Percentiles rank a stretch among this genome's conserved stretches.
Conservation (phyloP, 2,329 filamentous ascomycete genomes). For the Talaromyces sp. region DNA sequence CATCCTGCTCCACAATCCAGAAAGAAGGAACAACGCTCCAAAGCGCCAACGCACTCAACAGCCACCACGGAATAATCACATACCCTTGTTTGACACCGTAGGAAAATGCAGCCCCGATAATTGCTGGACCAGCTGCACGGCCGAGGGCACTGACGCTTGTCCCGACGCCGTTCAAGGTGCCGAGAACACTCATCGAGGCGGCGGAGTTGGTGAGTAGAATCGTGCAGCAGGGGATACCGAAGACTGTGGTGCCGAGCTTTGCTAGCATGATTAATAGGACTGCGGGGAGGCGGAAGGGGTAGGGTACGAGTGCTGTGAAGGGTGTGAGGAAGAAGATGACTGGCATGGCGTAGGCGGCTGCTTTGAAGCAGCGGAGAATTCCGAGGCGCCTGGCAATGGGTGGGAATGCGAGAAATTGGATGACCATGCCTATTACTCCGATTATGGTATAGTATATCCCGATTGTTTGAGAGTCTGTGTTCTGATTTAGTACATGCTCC, state of each 20-base stretch:
- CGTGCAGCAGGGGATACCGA: slow-evolving; percentile 85
- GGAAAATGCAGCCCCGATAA: slow-evolving; percentile 72
- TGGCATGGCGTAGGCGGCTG: slow-evolving; percentile 69
- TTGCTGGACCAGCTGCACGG: slow-evolving; percentile 74
- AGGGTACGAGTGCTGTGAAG: slow-evolving; percentile 69
- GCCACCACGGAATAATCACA: slow-evolving; percentile 79
- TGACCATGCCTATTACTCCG: slow-evolving; percentile 74
- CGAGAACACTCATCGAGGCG: slow-evolving; percentile 72
- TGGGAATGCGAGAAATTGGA: slow-evolving; percentile 87
- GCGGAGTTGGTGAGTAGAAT: slow-evolving; percentile 91
- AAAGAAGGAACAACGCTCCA: slow-evolving; percentile 72
- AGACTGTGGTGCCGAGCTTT: slow-evolving; percentile 76
- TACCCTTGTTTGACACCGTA: slow-evolving; percentile 76
- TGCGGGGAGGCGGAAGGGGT: slow-evolving; percentile 57
- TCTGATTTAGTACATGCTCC: not conserved
- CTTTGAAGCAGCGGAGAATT: slow-evolving; percentile 71
- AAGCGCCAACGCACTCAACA: slow-evolving; percentile 65
- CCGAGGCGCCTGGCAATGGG: slow-evolving; percentile 72
- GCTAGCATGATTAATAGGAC: slow-evolving; percentile 70
- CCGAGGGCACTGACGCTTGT: slow-evolving; percentile 82
- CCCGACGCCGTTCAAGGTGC: slow-evolving; percentile 87
- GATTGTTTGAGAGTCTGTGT: slow-evolving; percentile 69
- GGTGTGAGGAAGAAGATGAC: slow-evolving; percentile 79
- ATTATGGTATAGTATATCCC: slow-evolving; percentile 84
- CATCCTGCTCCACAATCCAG: slow-evolving; percentile 74